Conservation (phyloP, 768 basidiomycete genomes). For the Psilocybe cyanescens region DNA sequence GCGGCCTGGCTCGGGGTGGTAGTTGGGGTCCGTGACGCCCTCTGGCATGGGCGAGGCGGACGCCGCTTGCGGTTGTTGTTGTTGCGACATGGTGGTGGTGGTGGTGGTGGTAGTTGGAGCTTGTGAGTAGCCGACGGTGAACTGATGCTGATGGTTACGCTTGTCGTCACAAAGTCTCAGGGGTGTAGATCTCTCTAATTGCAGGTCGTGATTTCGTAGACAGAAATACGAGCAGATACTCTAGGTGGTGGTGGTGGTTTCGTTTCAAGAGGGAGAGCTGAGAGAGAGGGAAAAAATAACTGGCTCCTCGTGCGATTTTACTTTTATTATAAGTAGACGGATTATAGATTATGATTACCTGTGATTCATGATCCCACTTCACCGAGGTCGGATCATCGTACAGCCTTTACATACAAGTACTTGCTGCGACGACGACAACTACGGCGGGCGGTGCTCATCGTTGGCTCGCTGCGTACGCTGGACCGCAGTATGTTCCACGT, state of each 20-base stretch:
- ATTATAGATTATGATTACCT: no score
- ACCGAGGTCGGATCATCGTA: neutral
- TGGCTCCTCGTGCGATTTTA: no score
- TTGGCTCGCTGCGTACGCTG: neutral
- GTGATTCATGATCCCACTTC: no score
- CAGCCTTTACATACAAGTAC: neutral
- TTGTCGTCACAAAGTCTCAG: neutral
- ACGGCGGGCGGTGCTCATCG: neutral
- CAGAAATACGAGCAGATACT: no score
- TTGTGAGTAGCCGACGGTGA: no score
- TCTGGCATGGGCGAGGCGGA: constrained; percentile 59
- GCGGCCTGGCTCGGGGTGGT: constrained; percentile 70
- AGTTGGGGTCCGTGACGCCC: constrained; percentile 66
- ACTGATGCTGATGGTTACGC: neutral
- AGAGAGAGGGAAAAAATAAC: no score
- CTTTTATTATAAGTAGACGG: no score
- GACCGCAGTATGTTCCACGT: no score
- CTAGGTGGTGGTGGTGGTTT: no score
- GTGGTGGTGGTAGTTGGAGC: neutral
- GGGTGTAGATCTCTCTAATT: neutral
- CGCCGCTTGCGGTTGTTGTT: constrained; percentile 36
- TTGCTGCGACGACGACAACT: no score
- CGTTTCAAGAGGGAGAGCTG: no score
- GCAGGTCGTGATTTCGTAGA: no score
- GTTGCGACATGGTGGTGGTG: neutral